Base-by-base conservation (phyloP, 306 rosid species). In the Astragalus membranaceus region DNA sequence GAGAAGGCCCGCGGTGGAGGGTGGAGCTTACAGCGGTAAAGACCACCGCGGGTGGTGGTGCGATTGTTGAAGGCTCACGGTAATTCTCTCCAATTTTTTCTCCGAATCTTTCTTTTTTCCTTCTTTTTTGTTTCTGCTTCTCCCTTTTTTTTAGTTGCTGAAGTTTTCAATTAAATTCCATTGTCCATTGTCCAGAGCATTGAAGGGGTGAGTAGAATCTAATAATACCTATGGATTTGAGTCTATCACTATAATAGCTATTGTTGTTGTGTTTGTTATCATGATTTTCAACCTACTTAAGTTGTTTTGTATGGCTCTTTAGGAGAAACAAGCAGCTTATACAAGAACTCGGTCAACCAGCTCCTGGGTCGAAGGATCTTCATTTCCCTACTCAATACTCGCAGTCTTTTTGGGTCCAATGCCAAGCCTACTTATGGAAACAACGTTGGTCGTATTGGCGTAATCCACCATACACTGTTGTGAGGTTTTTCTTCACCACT, bases 311-410 rank as follows among this genome's bases (percentile, higher is more conserved):
- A 26, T 76, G 63, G 9, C 7, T 53, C 32, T 63, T 79, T 75
- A 92, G 95, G 96, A 87, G 96, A 81, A 92, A 92, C 80, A 86
- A 87, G 63, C 88, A 77, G n/a, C 67, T 85, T 64, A 86, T 92
- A 66, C 77, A 81, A 75, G 90, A 89, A 60, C 70, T 89, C 4
- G 75, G 98, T 29, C 75, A 52, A 13, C 85, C 95, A 33, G 79
- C 82, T 20, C 79, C 78, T 5, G 88, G 85, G 35, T 76, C 89
- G 16, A 81, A 89, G 36, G 98, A 92, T 61, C 73, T 92, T 60
- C 29, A 82, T 69, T 92, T 92, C 76, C 51, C 85, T 6, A 69
- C 83, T 3, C 78, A 76, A 58, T 89, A 70, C 81, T 87, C 96
- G 1, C 90, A 84, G 35, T 70, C 95, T 4, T 84, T 85, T 61